Conservation (phyloP, 352 stramenopile genomes). For the Phytophthora sojae region DNA sequence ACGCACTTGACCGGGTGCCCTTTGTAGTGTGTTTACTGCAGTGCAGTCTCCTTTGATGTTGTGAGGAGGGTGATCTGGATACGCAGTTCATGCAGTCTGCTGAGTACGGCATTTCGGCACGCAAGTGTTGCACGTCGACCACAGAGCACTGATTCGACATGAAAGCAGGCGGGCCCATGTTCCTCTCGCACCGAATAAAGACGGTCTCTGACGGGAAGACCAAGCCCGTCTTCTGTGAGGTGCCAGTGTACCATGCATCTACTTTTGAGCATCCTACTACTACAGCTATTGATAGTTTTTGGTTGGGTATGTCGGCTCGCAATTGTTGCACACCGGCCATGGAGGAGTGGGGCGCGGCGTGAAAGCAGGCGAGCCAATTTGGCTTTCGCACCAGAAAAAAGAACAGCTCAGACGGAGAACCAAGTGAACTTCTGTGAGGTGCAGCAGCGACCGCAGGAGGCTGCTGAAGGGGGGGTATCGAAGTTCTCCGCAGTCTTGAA, state of each 20-base stretch:
- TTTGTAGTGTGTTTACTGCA: not conserved
- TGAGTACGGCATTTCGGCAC: slow-evolving; percentile 34
- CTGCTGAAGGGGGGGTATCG: not conserved
- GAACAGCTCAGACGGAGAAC: slow-evolving; percentile 42
- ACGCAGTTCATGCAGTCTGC: not conserved
- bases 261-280: not conserved
- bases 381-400: slow-evolving; percentile 59
- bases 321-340: slow-evolving; percentile 72
- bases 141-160: slow-evolving; percentile 44
- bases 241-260: slow-evolving; percentile 11
- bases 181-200: slow-evolving; percentile 39
- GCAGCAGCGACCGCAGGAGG: slow-evolving; percentile 15
- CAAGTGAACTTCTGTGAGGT: slow-evolving; percentile 68
- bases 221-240: slow-evolving; percentile 44
- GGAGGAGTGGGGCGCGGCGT: slow-evolving; percentile 50
- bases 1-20: not conserved
- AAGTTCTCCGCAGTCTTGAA: not conserved
- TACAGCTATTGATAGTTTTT: slow-evolving; percentile 6
- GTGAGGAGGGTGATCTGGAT: no score
- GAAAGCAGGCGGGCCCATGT: slow-evolving; percentile 48
- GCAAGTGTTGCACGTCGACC: slow-evolving; percentile 53
- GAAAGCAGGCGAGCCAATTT: slow-evolving; percentile 69
- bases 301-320: slow-evolving; percentile 51
- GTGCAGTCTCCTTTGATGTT: not conserved
- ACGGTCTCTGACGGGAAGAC: slow-evolving; percentile 20